These are phyloP conservation scores for Cryptosporidium ubiquitum DNA, from an alignment of 169 alveolate species.

Conservation along the genomic window DNA sequence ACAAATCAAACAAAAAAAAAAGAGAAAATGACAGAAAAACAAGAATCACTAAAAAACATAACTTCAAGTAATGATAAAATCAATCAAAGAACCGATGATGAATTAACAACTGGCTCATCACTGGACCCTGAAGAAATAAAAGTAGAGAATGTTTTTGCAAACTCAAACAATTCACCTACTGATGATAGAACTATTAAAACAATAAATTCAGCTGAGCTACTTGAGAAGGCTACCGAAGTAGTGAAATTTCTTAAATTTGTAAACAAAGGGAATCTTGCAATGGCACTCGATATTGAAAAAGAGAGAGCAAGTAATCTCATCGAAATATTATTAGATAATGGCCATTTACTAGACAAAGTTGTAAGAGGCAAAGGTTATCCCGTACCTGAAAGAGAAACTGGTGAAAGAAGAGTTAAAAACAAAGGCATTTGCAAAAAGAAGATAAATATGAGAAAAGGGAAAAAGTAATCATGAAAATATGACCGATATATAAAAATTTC, in stretches of 20 bases:
- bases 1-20: constrained; percentile 1
- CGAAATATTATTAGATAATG: constrained; percentile 48
- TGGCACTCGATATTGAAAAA: constrained; percentile 73
- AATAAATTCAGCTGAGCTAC: constrained; percentile 19
- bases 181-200: constrained; percentile 60
- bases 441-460: neutral
- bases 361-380: constrained; percentile 53
- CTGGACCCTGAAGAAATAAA: neutral
- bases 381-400: neutral
- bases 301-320: constrained; percentile 47
- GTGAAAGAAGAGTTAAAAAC: constrained; percentile 33
- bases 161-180: neutral
- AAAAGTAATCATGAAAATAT: neutral
- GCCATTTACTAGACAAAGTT: neutral
- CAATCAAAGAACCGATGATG: constrained; percentile 5
- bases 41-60: neutral
- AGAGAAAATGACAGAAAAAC: neutral
- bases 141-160: neutral
- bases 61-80: neutral
- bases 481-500: constrained; percentile 36
- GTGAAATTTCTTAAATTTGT: constrained; percentile 65
- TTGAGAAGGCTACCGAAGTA: constrained; percentile 55
- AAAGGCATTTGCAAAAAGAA: constrained; percentile 13
- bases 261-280: constrained; percentile 55
- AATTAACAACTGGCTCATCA: constrained; percentile 23